A percentile compares a stretch with the other conserved stretches of the same genome.
Evolutionary conservation across 306 rosid genomes (phyloP).

Genomic region (Lablab purpureus): DNA sequence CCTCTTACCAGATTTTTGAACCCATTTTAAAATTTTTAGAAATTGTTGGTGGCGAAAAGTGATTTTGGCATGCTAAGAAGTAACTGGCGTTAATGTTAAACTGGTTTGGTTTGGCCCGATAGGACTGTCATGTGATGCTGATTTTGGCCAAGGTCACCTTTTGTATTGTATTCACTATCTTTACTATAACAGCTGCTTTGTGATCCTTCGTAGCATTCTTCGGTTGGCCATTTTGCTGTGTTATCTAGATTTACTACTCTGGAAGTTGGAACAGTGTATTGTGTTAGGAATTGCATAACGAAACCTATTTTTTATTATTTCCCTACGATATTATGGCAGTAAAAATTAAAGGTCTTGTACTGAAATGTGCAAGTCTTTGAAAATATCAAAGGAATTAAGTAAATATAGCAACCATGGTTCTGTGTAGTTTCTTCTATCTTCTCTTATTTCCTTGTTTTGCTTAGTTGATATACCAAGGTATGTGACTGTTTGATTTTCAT

Average conservation of each 20-base stretch:
- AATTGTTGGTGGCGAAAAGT: background rate
- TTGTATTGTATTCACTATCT: background rate
- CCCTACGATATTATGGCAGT: background rate
- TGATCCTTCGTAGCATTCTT: background rate
- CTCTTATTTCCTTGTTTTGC: conserved; percentile 9
- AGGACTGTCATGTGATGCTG: background rate
- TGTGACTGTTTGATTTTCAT: conserved; percentile 26
- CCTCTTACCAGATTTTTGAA: background rate
- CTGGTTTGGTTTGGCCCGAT: background rate
- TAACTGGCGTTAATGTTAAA: background rate
- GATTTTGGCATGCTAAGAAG: conserved; percentile 8
- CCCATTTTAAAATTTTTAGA: background rate
- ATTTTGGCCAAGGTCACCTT: background rate
- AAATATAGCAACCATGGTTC: background rate
- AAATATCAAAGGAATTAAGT: conserved; percentile 1
- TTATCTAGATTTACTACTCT: background rate
- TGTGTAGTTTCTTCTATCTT: conserved; percentile 6
- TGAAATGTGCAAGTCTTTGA: conserved; percentile 5
- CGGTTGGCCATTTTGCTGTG: background rate
- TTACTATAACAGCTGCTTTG: background rate
- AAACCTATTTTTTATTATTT: background rate
- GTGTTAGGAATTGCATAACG: conserved; percentile 8
- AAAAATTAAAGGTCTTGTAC: background rate
- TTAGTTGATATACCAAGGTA: conserved; percentile 25
- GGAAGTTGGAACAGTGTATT: background rate